Percentiles rank a stretch among this genome's conserved stretches.
Evolutionary conservation across 495 filamentous ascomycete genomes (phyloP).

Genomic region (Pyrenula massariospora): DNA sequence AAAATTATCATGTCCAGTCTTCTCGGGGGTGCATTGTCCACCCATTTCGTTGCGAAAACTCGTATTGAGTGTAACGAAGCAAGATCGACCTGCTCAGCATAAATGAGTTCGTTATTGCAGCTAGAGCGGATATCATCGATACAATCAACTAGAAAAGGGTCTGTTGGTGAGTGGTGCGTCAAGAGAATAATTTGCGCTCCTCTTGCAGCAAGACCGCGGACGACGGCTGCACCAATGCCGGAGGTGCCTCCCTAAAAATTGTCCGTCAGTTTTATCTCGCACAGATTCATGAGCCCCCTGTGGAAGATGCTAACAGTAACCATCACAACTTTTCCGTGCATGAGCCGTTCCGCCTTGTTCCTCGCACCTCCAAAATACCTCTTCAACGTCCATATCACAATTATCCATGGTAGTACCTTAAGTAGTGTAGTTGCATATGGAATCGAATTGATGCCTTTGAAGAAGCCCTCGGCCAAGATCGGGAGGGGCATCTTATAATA

Average conservation of each 20-base stretch:
- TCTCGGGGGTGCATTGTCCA: constrained; percentile 85
- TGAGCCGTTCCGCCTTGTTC: constrained; percentile 68
- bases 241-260: constrained; percentile 69
- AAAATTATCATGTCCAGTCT: constrained; percentile 90
- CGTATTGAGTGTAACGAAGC: constrained; percentile 77
- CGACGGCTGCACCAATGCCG: constrained; percentile 73
- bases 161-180: constrained; percentile 64
- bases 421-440: constrained; percentile 51
- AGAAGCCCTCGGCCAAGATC: constrained; percentile 47
- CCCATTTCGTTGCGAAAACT: constrained; percentile 95
- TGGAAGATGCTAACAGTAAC: constrained; percentile 51
- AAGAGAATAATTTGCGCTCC: constrained; percentile 90
- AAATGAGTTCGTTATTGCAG: constrained; percentile 82
- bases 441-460: constrained; percentile 53
- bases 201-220: constrained; percentile 60
- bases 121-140: constrained; percentile 74
- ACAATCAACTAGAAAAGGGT: constrained; percentile 83
- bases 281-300: constrained; percentile 1
- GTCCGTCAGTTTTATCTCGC: not conserved
- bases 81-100: constrained; percentile 89
- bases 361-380: constrained; percentile 62
- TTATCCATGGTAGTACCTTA: constrained; percentile 45
- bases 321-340: constrained; percentile 89
- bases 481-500: constrained; percentile 62
- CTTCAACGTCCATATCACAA: constrained; percentile 57